Evolutionary conservation across 176 grass and related monocot species (phyloP), one percentile per base, ranked within the genome.

Genomic region (Eragrostis nindensis): DNA sequence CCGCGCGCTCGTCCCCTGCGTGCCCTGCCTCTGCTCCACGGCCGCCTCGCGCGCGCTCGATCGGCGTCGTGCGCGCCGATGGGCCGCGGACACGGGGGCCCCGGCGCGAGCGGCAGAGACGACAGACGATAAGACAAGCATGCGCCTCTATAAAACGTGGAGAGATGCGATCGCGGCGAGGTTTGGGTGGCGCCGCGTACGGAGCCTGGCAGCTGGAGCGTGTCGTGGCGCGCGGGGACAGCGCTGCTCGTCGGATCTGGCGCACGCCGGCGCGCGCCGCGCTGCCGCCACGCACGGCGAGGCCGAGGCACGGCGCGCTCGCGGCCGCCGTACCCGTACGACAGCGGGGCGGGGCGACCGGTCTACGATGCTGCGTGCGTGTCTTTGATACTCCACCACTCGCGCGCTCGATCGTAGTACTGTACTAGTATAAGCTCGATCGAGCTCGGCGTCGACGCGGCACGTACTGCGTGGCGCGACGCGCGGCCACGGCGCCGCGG

Each of bases 131-230:
- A 11, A 5, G n/a, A 9, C n/a, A 24, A 12, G 22, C 14, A 10
- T 8, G 9, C 57, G 24, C 13, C 57, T 22, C 57, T n/a, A n/a
- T n/a, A n/a, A 22, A 11, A 27, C 57, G 57, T 61, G 57, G 57
- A 26, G 29, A 73, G 67, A 71, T 46, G 42, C 68, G 68, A 49
- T 62, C 55, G 30, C 32, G 36, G n/a, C 55, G n/a, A 59, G 68
- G 66, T 5, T 13, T 2, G 15, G 57, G 1, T 12, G 78, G 8
- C 62, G 74, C 44, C 19, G 39, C 48, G n/a, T 40, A 9, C 16
- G 57, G 32, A 2, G 9, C 54, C 54, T 24, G 54, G 54, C 21
- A 4, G 21, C 32, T 36, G 32, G 32, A 1, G 4, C 54, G 54
- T 57, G 54, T 21, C 54, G 54, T 21, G 54, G 6, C 54, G n/a